Percentiles rank a stretch among this genome's conserved stretches.
These are phyloP conservation scores for Lasiodiplodia hormozganensis DNA, from an alignment of 2,329 filamentous ascomycete genomes.

Conservation along the genomic window DNA sequence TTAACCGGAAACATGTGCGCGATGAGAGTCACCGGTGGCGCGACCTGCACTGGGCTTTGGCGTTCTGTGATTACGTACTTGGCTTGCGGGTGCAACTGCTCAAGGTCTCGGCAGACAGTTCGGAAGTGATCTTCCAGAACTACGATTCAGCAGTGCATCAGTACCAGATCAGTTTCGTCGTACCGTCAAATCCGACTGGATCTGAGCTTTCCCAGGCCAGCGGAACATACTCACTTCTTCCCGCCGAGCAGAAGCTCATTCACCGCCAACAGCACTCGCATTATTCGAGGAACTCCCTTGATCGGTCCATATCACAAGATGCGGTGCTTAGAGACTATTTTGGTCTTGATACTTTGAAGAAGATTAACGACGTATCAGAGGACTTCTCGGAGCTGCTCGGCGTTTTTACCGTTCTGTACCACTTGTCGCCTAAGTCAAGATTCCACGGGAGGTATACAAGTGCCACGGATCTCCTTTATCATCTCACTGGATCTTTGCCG, in stretches of 20 bases:
- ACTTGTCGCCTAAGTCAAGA: neutral
- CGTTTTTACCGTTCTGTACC: neutral
- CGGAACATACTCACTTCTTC: neutral
- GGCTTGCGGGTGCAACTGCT: constrained; percentile 21
- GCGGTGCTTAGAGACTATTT: neutral
- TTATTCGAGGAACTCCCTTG: neutral
- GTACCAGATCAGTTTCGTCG: neutral
- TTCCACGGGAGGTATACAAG: neutral
- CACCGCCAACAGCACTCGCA: neutral
- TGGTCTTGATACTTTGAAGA: neutral
- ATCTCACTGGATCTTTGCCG: neutral
- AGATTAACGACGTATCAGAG: neutral
- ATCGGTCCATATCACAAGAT: neutral
- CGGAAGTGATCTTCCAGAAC: neutral
- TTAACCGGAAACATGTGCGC: constrained; percentile 3
- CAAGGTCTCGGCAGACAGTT: neutral
- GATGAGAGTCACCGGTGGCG: constrained; percentile 14
- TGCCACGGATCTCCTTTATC: neutral
- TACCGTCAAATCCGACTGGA: neutral
- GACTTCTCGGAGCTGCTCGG: neutral
- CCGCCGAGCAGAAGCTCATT: neutral
- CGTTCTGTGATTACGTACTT: constrained; percentile 27
- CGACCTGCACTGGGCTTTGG: constrained; percentile 28
- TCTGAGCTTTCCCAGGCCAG: neutral
- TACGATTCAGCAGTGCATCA: neutral